These are phyloP conservation scores for Yamadazyma aaseri DNA, from an alignment of 1,139 yeast species.

Conservation along the genomic window DNA sequence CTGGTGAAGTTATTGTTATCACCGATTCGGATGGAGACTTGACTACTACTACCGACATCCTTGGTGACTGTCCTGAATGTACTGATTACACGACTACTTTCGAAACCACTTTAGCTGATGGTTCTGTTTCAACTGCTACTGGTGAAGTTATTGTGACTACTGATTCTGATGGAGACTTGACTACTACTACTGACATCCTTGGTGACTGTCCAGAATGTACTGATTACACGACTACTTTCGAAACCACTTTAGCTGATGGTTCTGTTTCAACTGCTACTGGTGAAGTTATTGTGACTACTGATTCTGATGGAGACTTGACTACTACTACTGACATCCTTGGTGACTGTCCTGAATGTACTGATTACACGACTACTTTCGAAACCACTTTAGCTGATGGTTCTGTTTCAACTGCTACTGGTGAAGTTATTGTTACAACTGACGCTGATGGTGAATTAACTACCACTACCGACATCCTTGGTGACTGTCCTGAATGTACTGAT, in stretches of 20 bases:
- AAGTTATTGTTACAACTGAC: slow-evolving; percentile 12
- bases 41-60: slow-evolving; percentile 9
- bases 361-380: slow-evolving; percentile 18
- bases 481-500: no score
- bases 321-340: slow-evolving; percentile 11
- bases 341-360: slow-evolving; percentile 14
- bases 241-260: slow-evolving; percentile 13
- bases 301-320: slow-evolving; percentile 6
- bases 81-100: slow-evolving; percentile 6
- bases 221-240: slow-evolving; percentile 12
- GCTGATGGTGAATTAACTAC: slow-evolving; percentile 7
- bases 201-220: slow-evolving; percentile 13
- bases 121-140: slow-evolving; percentile 8
- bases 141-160: slow-evolving; percentile 8
- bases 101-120: slow-evolving; percentile 5
- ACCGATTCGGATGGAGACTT: slow-evolving; percentile 10
- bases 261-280: slow-evolving; percentile 13
- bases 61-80: slow-evolving; percentile 8
- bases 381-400: slow-evolving; percentile 19
- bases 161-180: slow-evolving; percentile 10
- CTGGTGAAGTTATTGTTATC: slow-evolving; percentile 11
- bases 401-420: slow-evolving; percentile 14
- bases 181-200: slow-evolving; percentile 9
- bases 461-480: slow-evolving; percentile 6
- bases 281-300: slow-evolving; percentile 14